A percentile compares a stretch with the other conserved stretches of the same genome.
Evolutionary conservation across 208 protist species (phyloP).

Genomic region (Lotmaria passim): DNA sequence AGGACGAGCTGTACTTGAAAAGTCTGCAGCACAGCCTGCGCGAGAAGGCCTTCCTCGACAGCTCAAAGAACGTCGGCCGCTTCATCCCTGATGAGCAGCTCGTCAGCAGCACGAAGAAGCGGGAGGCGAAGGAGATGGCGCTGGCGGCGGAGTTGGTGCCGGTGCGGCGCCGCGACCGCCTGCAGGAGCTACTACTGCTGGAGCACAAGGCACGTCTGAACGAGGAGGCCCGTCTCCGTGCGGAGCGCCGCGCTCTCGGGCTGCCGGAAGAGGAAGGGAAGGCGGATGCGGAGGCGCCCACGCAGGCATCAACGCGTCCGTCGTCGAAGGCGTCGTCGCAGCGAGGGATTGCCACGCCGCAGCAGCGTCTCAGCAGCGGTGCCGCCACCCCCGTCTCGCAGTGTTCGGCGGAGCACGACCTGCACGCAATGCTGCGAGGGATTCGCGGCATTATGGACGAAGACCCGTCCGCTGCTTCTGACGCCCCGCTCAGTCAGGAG

Average conservation of each 20-base stretch:
- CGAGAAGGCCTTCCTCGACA: slow-evolving; percentile 58
- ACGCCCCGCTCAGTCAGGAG: slow-evolving; percentile 45
- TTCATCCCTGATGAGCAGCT: slow-evolving; percentile 88
- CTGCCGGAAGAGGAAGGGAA: slow-evolving; percentile 49
- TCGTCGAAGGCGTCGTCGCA: slow-evolving; percentile 28
- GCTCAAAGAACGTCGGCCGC: slow-evolving; percentile 66
- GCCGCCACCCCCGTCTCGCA: slow-evolving; percentile 38
- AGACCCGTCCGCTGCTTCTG: slow-evolving; percentile 16
- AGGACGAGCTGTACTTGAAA: slow-evolving; percentile 80
- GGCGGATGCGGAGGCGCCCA: slow-evolving; percentile 16
- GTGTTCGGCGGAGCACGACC: slow-evolving; percentile 73
- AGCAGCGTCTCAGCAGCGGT: slow-evolving; percentile 40
- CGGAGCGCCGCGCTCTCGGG: slow-evolving; percentile 56
- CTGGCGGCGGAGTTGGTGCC: slow-evolving; percentile 65
- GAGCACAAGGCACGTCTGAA: slow-evolving; percentile 78
- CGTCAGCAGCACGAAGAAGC: slow-evolving; percentile 71
- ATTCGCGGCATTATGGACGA: slow-evolving; percentile 67
- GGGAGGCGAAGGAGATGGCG: slow-evolving; percentile 66
- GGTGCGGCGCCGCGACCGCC: slow-evolving; percentile 84
- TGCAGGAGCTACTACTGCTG: slow-evolving; percentile 87
- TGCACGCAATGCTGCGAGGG: slow-evolving; percentile 50
- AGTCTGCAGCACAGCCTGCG: slow-evolving; percentile 65
- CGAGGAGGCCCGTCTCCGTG: slow-evolving; percentile 62
- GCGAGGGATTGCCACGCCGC: slow-evolving; percentile 34
- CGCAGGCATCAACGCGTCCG: slow-evolving; percentile 28